Base-by-base conservation (phyloP, 805 yeast genomes). In the Candida golubevii region DNA sequence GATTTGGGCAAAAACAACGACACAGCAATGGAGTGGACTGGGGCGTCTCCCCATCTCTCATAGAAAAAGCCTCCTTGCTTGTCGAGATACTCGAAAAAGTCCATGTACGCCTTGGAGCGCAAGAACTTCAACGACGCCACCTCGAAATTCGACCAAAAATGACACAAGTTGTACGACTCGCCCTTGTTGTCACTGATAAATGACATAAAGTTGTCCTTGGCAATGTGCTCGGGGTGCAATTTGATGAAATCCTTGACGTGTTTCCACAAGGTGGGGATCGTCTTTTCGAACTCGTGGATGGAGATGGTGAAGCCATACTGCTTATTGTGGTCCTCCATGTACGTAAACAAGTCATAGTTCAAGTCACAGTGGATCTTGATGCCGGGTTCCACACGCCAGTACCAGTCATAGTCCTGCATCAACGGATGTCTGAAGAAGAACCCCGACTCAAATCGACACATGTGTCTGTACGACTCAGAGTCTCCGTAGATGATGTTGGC, bases 41-140 rank as follows among this genome's bases (percentile, higher is more conserved):
- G 96, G 27, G 95, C 96, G 65, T 88, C 96, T 15, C 96, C 96
- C 95, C 96, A 88, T 53, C 96, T 74, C 66, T 88, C 93, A 59
- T 85, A 85, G 61, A 79, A 86, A 61, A 86, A 86, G 0, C 95
- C 95, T 45, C 95, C 95, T 3, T 77, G 61, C 38, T 62, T 47
- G 59, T 86, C 95, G 36, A 86, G 67, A 58, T 67, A 67, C 18
- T 83, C 69, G 56, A 88, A 88, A 63, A 83, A 88, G 45, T 77
- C 74, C 39, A 65, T 57, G 60, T 88, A 88, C 8, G 87, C 86
- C 44, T 82, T 78, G 13, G 79, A 65, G 60, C 95, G 75, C 87
- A 88, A 85, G 62, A 87, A 78, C 46, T 78, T 76, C 63, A 87
- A 72, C 42, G 81, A 78, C 7, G 84, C 95, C 60, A 88, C 76